Percentiles rank a stretch among this genome's conserved stretches.
Conservation (phyloP, 768 basidiomycete genomes). For the Kwoniella bestiolae region DNA sequence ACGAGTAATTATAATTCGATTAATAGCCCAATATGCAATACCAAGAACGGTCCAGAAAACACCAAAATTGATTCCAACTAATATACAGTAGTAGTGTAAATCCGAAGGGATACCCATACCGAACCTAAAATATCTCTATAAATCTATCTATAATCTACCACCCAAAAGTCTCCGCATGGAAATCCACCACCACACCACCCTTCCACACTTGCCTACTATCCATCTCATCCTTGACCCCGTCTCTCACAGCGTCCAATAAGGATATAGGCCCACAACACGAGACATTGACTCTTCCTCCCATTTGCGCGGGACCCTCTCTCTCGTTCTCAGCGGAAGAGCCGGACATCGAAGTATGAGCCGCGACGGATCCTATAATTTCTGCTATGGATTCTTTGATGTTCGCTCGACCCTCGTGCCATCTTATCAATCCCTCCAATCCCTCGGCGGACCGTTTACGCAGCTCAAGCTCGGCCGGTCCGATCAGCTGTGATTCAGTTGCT, state of each 20-base stretch:
- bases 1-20: no score
- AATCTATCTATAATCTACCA: conserved; percentile 11
- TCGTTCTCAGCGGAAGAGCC: no score
- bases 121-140: no score
- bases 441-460: conserved; percentile 17
- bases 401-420: conserved; percentile 42
- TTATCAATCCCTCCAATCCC: conserved; percentile 29
- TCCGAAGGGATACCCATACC: no score
- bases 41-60: no score
- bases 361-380: conserved; percentile 20
- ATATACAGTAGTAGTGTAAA: no score
- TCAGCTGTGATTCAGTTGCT: background rate
- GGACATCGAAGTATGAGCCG: conserved; percentile 3
- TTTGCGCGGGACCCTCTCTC: background rate
- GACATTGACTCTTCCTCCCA: conserved; percentile 21
- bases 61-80: no score
- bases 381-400: conserved; percentile 21
- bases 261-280: conserved; percentile 22
- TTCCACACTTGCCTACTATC: conserved; percentile 14
- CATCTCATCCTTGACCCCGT: conserved; percentile 18
- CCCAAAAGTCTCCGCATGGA: conserved; percentile 25
- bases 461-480: conserved; percentile 17
- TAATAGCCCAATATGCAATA: no score
- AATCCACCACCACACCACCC: conserved; percentile 23
- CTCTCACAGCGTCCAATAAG: conserved; percentile 17